Evolutionary conservation across 1,139 yeast genomes (phyloP).

Genomic region (Hansenula sp.): DNA sequence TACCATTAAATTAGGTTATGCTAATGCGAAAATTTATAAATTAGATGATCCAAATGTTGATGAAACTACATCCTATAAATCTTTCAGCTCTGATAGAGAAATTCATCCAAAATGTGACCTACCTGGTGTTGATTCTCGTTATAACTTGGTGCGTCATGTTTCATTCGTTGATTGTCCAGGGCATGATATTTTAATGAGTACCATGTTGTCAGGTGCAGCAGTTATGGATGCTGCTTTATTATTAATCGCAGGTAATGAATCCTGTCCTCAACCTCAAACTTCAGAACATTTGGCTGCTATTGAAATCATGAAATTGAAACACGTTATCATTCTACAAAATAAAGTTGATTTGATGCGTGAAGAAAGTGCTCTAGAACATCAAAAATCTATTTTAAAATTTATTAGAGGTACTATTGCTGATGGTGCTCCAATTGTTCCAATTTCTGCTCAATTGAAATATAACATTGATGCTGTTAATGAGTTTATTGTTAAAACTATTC

Average conservation of each 20-base stretch:
- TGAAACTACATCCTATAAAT: conserved; percentile 92
- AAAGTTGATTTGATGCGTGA: conserved; percentile 99
- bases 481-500: conserved; percentile 91
- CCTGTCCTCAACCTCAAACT: conserved; percentile 99
- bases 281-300: conserved; percentile 99
- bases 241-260: conserved; percentile 96
- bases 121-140: conserved; percentile 83
- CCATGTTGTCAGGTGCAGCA: conserved; percentile 99
- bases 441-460: conserved; percentile 97
- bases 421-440: conserved; percentile 98
- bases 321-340: conserved; percentile 93
- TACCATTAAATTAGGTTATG: conserved; percentile 97
- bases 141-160: conserved; percentile 89
- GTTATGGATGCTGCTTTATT: conserved; percentile 99
- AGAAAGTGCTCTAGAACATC: conserved; percentile 93
- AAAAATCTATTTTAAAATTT: conserved; percentile 85
- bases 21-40: conserved; percentile 96
- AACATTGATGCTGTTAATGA: conserved; percentile 98
- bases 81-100: conserved; percentile 93
- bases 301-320: conserved; percentile 97
- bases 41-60: conserved; percentile 86
- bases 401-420: conserved; percentile 98
- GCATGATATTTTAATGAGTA: conserved; percentile 99
- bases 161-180: conserved; percentile 99
- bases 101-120: conserved; percentile 88